Evolutionary conservation across 345 rosid species (phyloP), one percentile per base, ranked within the genome.

Genomic region (Eucalyptus fibrosa): DNA sequence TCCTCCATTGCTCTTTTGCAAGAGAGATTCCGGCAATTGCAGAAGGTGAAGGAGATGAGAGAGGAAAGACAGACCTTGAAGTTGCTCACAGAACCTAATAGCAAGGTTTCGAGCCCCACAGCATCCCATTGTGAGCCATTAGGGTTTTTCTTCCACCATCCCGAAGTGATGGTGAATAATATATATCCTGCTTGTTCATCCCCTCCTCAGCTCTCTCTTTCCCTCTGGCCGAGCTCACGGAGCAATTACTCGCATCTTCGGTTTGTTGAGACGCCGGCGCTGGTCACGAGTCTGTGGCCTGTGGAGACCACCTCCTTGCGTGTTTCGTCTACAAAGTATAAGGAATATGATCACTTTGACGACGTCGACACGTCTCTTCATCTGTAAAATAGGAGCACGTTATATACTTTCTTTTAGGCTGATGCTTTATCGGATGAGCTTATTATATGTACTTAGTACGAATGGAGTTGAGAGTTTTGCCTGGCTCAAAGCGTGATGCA

Each of bases 331-430:
- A 40, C 83, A 37, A 87, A 88, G 85, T 53, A 40, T 11, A 21
- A 34, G 49, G 89, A 67, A 28, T 56, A 87, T 50, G 91, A 82
- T n/a, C 90, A 72, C 88, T 81, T 89, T 88, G 92, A 92, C 88
- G 95, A 94, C 55, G 93, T 96, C 11, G 97, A 96, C 89, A 96
- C 97, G 65, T 96, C 97, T 92, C 97, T 96, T 88, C 97, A 94
- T 92, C 95, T 96, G 93, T 96, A 90, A 92, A 89, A 28, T 26
- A 49, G 30, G 81, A 60, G n/a, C 32, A 45, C 44, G 7, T 26
- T 21, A n/a, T 90, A 62, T 21, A 53, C 34, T 44, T 59, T 72
- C 87, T 83, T 59, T 37, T 19, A 14, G 9, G 47, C 24, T 19
- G 30, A 6, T 81, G 19, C 37, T 47, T 28, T 77, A 45, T 49